Evolutionary conservation across 225 moss, liverwort and hornwort genomes (phyloP).

Genomic region (Bryoerythrophyllum caledonicum): DNA sequence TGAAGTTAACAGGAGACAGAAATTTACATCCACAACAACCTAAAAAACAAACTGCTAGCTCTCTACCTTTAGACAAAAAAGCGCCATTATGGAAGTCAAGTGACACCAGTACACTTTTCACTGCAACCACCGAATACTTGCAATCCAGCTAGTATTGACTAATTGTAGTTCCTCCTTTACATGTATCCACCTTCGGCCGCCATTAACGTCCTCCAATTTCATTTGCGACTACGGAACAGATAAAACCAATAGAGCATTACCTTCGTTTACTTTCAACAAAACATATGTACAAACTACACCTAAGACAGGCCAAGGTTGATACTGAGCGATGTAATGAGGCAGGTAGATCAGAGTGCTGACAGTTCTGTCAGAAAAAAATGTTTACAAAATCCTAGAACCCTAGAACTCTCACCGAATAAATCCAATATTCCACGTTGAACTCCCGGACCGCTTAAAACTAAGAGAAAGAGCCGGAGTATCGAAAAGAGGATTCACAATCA

Average conservation of each 20-base stretch:
- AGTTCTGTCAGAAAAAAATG: background rate
- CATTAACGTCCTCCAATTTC: background rate
- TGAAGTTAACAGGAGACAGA: constrained; percentile 20
- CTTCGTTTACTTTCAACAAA: background rate
- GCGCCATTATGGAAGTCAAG: background rate
- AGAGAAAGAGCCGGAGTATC: background rate
- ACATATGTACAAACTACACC: background rate
- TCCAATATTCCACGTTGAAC: constrained; percentile 1
- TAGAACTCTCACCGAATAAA: background rate
- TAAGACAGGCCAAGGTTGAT: background rate
- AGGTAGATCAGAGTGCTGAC: background rate
- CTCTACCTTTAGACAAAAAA: background rate
- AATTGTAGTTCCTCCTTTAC: background rate
- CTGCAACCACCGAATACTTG: background rate
- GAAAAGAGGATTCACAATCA: constrained; percentile 4
- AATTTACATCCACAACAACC: background rate
- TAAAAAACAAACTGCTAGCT: background rate
- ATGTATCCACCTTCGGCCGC: background rate
- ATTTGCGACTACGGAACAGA: background rate
- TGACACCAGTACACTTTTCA: constrained; percentile 1
- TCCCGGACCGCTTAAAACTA: constrained; percentile 1
- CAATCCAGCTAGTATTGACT: constrained; percentile 14
- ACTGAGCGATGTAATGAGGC: background rate
- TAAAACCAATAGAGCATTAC: constrained; percentile 1
- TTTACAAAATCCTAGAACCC: background rate